phyloP scores from a whole-genome alignment of 2,329 filamentous ascomycete species.

The Tolypocladium tropicale region DNA sequence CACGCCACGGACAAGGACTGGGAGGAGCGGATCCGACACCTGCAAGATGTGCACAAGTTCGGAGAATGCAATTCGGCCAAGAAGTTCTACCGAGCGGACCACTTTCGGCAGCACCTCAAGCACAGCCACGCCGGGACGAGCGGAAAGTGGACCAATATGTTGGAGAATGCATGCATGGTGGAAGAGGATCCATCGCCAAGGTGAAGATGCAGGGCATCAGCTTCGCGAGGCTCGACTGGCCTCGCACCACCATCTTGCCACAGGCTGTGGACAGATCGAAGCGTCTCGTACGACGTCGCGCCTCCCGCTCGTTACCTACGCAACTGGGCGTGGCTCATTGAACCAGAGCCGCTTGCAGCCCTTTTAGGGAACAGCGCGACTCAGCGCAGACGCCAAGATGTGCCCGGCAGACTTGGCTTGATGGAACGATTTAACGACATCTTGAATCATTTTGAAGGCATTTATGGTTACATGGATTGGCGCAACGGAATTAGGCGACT shows the following conservation, averaged over 20 bases:
- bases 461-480: not conserved
- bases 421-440: conserved; percentile 2
- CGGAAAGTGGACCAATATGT: conserved; percentile 97
- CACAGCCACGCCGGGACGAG: conserved; percentile 94
- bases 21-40: conserved; percentile 75
- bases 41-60: conserved; percentile 91
- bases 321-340: no score
- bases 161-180: conserved; percentile 94
- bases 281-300: not conserved
- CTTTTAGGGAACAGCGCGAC: no score
- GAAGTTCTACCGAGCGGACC: conserved; percentile 95
- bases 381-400: not conserved
- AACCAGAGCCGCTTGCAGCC: no score
- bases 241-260: not conserved
- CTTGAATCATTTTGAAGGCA: not conserved
- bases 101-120: conserved; percentile 96
- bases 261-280: not conserved
- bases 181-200: conserved; percentile 52
- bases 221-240: not conserved
- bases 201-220: conserved; percentile 8
- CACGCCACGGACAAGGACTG: conserved; percentile 71
- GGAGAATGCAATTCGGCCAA: conserved; percentile 96
- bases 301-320: no score
- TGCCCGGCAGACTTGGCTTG: not conserved
- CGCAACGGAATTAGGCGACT: not conserved